Base-by-base conservation (phyloP, 192 early-diverging fungal genomes). In the Phlyctochytrium bullatum region DNA sequence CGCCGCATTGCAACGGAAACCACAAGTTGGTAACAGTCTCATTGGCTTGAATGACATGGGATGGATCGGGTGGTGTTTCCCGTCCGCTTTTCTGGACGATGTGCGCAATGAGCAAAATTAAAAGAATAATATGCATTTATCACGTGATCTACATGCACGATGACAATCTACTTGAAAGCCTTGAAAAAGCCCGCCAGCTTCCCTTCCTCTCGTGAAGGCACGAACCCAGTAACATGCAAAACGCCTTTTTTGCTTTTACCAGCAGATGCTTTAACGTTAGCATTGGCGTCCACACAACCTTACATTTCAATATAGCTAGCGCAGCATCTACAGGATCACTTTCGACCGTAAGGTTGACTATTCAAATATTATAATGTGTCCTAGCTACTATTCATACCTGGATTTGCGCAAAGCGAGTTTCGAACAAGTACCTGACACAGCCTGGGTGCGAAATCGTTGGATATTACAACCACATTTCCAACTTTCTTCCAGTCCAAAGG, bases 241-340 rank as follows among this genome's bases (percentile, higher is more conserved):
- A 33, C 65, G 23, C 60, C 25, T 34, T 64, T 58, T 61, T 74
- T 77, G 0, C 52, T 64, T 50, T 71, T 70, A 35, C 74, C 78
- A 23, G 73, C 56, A 1, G 64, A 68, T 4, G 78, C 78, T 79
- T 56, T 27, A 36, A 36, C 59, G 40, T 27, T 53, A 54, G 16
- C 17, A 35, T 59, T 14, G 51, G 33, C 23, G 2, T 53, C 17
- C 61, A 20, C 6, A 12, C 27, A 33, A 2, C 59, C 75, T 77
- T 66, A 83, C 82, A 77, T 82, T 75, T 73, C 6, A 82, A 34
- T 34, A 84, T 71, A 1, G 67, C 62, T 33, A 84, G 51, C 3
- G 82, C 82, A 12, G 77, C 77, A 62, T 84, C 82, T 3, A 82
- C 78, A 3, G 79, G 79, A 76, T 84, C 79, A 16, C 50, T 51